phyloP scores from a whole-genome alignment of 139 green algal species.

The Chlamydomonas incerta region DNA sequence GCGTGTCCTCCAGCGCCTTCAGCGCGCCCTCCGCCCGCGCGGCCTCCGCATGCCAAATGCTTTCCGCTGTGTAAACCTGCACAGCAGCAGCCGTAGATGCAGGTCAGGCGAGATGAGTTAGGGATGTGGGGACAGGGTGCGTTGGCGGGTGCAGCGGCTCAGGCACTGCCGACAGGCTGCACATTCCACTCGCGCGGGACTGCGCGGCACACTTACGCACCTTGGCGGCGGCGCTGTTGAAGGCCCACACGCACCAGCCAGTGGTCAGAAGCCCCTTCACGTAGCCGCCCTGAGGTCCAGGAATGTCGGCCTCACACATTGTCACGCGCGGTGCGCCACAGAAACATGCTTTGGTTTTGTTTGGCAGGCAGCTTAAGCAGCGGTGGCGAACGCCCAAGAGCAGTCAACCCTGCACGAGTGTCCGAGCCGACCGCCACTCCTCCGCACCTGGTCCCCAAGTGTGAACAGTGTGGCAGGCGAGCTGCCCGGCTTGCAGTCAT shows the following conservation, averaged over 20 bases:
- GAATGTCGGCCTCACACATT: too few species aligned
- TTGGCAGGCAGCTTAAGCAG: too few species aligned
- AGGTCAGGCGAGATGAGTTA: too few species aligned
- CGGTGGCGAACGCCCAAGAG: too few species aligned
- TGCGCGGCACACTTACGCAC: too few species aligned
- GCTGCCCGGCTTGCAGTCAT: slow-evolving; percentile 42
- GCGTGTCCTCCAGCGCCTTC: slow-evolving; percentile 24
- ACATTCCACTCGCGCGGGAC: not conserved
- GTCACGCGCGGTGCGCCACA: too few species aligned
- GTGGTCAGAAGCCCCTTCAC: slow-evolving; percentile 39
- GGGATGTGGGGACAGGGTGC: too few species aligned
- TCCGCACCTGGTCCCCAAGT: slow-evolving; percentile 52
- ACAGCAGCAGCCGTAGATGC: not conserved
- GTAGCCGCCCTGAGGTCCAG: slow-evolving; percentile 39
- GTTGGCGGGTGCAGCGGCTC: too few species aligned
- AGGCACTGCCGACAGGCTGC: too few species aligned
- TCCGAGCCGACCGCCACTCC: too few species aligned
- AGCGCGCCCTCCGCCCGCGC: not conserved
- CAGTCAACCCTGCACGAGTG: too few species aligned
- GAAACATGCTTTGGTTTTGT: too few species aligned
- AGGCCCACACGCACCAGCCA: slow-evolving; percentile 48
- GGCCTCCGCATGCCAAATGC: slow-evolving; percentile 18
- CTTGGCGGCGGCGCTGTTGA: slow-evolving; percentile 22
- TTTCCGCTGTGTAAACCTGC: slow-evolving; percentile 49
- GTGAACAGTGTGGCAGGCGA: slow-evolving; percentile 52